phyloP scores from a whole-genome alignment of 2,329 filamentous ascomycete genomes.

The Aspergillus alliaceus region DNA sequence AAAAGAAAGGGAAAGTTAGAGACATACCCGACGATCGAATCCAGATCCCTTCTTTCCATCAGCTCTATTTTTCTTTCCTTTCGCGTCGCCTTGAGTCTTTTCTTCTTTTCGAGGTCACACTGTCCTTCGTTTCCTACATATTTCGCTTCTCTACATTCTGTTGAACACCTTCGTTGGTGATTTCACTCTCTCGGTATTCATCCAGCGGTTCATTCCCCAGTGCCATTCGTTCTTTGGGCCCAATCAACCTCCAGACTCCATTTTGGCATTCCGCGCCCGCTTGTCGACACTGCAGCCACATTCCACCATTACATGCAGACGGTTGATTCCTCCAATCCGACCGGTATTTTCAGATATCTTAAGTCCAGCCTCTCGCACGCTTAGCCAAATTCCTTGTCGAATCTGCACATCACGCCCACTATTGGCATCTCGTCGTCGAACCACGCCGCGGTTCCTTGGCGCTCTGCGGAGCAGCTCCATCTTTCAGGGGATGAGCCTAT shows the following conservation, averaged over 20 bases:
- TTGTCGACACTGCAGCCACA: slow-evolving; percentile 19
- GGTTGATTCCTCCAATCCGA: slow-evolving; percentile 12
- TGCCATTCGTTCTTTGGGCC: slow-evolving; percentile 3
- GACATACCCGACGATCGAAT: slow-evolving; percentile 11
- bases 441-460: neutral
- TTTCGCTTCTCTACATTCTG: neutral
- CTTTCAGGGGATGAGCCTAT: slow-evolving; percentile 9
- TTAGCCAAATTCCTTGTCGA: slow-evolving; percentile 5
- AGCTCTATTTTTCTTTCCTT: slow-evolving; percentile 1
- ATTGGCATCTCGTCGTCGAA: slow-evolving; percentile 8
- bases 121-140: neutral
- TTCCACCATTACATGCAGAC: slow-evolving; percentile 15
- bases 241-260: slow-evolving; percentile 4
- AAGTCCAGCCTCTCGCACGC: slow-evolving; percentile 2
- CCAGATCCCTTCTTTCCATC: slow-evolving; percentile 16
- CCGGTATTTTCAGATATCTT: slow-evolving; percentile 7
- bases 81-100: slow-evolving; percentile 9
- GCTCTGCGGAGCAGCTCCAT: neutral
- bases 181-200: slow-evolving; percentile 5
- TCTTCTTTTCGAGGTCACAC: neutral
- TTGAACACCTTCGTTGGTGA: slow-evolving; percentile 3
- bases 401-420: slow-evolving; percentile 12
- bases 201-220: slow-evolving; percentile 4
- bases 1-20: neutral
- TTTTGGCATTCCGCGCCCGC: slow-evolving; percentile 10